phyloP scores from a whole-genome alignment of 257 asterid genomes.

The Penstemon barbatus region DNA sequence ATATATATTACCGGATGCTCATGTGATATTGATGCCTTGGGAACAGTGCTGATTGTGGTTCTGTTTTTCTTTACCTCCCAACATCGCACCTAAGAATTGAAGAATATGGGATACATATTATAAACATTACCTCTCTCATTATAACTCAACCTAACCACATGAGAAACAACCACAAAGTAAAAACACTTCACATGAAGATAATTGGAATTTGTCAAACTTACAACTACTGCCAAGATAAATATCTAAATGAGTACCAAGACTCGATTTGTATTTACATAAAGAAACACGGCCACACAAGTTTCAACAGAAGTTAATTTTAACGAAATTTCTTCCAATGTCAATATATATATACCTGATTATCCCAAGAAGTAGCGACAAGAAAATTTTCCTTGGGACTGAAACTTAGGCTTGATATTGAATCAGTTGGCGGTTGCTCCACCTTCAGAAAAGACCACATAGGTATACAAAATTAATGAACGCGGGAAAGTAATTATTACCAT shows the following conservation, averaged over 20 bases:
- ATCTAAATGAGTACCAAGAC: slow-evolving; percentile 9
- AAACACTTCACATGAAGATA: no score
- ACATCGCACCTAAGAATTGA: slow-evolving; percentile 87
- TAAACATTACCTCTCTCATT: background rate
- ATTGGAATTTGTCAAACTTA: no score
- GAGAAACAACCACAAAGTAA: no score
- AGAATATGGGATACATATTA: slow-evolving; percentile 17
- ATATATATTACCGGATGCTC: slow-evolving; percentile 75
- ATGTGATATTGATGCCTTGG: slow-evolving; percentile 81
- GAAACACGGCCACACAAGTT: background rate
- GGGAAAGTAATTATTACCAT: no score
- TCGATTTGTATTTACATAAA: slow-evolving; percentile 1
- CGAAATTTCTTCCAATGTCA: background rate
- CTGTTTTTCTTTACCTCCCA: slow-evolving; percentile 86
- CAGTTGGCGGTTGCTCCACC: slow-evolving; percentile 79
- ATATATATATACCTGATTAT: slow-evolving; percentile 64
- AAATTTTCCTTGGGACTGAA: slow-evolving; percentile 83
- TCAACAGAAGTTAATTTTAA: background rate
- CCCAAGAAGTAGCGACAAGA: slow-evolving; percentile 87
- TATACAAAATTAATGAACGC: no score
- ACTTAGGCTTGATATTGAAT: slow-evolving; percentile 76
- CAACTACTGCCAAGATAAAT: background rate
- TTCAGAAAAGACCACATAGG: slow-evolving; percentile 11
- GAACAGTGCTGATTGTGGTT: slow-evolving; percentile 50
- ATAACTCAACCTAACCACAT: no score